phyloP scores from a whole-genome alignment of 345 rosid species.

The Salix viminalis region DNA sequence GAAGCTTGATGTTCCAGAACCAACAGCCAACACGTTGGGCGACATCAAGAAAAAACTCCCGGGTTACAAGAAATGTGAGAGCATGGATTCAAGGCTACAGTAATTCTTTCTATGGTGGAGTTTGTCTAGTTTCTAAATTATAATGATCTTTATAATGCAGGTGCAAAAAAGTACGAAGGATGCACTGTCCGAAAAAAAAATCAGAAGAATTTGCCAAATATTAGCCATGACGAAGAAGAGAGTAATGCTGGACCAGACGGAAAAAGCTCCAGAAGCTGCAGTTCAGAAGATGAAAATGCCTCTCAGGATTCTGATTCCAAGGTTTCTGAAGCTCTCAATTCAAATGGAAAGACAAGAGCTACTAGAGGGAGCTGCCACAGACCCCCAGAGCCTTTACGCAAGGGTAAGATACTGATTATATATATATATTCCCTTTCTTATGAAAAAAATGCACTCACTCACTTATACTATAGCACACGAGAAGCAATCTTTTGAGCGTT shows the following conservation, averaged over 20 bases:
- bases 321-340: slow-evolving; percentile 35
- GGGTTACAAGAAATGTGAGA: slow-evolving; percentile 40
- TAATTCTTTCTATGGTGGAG: background rate
- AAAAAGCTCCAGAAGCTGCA: slow-evolving; percentile 46
- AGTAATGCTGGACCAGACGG: slow-evolving; percentile 45
- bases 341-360: slow-evolving; percentile 64
- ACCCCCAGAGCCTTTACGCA: slow-evolving; percentile 95
- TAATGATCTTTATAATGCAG: slow-evolving; percentile 7
- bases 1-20: slow-evolving; percentile 25
- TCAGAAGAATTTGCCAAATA: slow-evolving; percentile 25
- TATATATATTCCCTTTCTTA: background rate
- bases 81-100: background rate
- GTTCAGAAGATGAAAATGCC: slow-evolving; percentile 61
- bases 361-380: slow-evolving; percentile 84
- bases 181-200: slow-evolving; percentile 39
- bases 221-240: slow-evolving; percentile 31
- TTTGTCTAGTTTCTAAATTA: background rate
- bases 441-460: background rate
- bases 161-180: slow-evolving; percentile 25
- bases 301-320: slow-evolving; percentile 41
- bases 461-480: background rate
- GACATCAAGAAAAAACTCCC: slow-evolving; percentile 33
- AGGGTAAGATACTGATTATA: slow-evolving; percentile 41
- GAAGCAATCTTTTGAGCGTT: background rate
- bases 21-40: slow-evolving; percentile 19